Conservation (phyloP, 805 yeast species). For the Suhomyces prunicola region DNA sequence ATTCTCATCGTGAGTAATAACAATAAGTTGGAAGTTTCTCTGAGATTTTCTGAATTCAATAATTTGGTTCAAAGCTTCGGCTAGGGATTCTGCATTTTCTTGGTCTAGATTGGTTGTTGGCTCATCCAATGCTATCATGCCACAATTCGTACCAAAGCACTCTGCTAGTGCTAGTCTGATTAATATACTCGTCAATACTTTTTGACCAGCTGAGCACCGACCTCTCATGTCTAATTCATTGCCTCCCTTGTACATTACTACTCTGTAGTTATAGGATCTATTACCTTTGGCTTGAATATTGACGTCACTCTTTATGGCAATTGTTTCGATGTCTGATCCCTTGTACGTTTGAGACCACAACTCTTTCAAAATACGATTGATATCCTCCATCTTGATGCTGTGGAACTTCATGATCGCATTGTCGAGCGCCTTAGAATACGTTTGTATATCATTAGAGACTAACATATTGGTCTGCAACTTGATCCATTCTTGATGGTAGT, state of each 20-base stretch:
- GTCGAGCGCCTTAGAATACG: constrained; percentile 83
- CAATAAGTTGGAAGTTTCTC: constrained; percentile 87
- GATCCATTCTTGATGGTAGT: constrained; percentile 68
- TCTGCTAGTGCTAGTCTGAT: constrained; percentile 91
- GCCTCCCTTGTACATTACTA: constrained; percentile 90
- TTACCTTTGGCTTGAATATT: constrained; percentile 47
- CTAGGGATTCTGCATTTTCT: constrained; percentile 85
- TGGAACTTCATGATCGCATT: constrained; percentile 93
- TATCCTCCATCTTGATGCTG: constrained; percentile 86
- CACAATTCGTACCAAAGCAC: constrained; percentile 92
- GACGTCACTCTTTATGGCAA: constrained; percentile 79
- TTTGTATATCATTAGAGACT: constrained; percentile 75
- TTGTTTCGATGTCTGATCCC: constrained; percentile 93
- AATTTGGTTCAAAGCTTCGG: constrained; percentile 70
- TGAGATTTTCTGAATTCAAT: constrained; percentile 74
- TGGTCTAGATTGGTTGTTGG: constrained; percentile 95
- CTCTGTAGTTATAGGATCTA: constrained; percentile 84
- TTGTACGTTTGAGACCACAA: constrained; percentile 92
- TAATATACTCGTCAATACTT: constrained; percentile 87
- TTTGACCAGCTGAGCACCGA: constrained; percentile 96
- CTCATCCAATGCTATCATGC: constrained; percentile 94
- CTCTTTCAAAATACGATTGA: constrained; percentile 83
- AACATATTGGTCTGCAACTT: constrained; percentile 71
- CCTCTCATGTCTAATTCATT: constrained; percentile 97
- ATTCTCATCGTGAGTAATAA: constrained; percentile 94